phyloP scores from a whole-genome alignment of 331 rosid genomes.

The Quercus lobata region DNA sequence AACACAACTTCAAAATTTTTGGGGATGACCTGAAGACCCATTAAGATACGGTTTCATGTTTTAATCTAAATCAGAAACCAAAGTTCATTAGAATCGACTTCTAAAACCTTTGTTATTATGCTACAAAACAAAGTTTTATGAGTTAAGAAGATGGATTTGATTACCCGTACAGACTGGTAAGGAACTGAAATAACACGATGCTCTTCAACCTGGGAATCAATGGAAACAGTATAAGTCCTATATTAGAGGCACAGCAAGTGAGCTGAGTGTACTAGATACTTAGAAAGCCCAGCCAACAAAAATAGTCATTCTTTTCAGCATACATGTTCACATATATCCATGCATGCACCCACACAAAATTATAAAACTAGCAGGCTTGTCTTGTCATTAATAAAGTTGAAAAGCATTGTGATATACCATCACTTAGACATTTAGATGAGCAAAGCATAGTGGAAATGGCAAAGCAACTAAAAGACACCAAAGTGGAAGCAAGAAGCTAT shows the following conservation, averaged over 20 bases:
- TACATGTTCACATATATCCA: neutral
- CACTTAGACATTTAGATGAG: neutral
- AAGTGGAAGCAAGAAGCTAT: neutral
- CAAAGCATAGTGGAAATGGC: neutral
- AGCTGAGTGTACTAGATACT: neutral
- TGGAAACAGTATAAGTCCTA: slow-evolving; percentile 15
- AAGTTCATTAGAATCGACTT: neutral
- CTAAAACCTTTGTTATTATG: neutral
- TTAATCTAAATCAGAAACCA: neutral
- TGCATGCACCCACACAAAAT: neutral
- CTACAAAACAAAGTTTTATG: neutral
- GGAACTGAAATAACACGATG: slow-evolving; percentile 77
- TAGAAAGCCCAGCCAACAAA: neutral
- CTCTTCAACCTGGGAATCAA: slow-evolving; percentile 77
- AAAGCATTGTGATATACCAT: neutral
- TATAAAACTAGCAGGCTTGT: neutral
- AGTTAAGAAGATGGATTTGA: neutral
- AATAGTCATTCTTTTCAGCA: neutral
- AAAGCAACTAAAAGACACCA: slow-evolving; percentile 17
- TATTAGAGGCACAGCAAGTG: slow-evolving; percentile 5
- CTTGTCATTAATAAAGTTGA: neutral
- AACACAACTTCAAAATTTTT: neutral
- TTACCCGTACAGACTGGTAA: slow-evolving; percentile 75
- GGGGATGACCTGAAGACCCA: neutral
- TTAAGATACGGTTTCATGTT: neutral